phyloP scores from a whole-genome alignment of 768 basidiomycete species.

The Kwoniella mangroviensis region DNA sequence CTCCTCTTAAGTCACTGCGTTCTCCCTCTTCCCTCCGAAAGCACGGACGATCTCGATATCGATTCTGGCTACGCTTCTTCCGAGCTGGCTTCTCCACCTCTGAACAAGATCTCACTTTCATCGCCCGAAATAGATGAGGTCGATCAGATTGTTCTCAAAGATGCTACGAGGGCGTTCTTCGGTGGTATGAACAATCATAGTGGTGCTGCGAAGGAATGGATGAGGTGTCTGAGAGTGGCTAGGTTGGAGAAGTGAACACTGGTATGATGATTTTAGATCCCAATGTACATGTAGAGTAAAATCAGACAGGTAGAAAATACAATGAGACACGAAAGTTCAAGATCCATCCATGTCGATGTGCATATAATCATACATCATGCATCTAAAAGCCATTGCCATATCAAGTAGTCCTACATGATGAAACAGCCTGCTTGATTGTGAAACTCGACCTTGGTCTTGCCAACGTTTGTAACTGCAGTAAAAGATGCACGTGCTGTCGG shows the following conservation, averaged over 20 bases:
- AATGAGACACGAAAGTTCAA: not conserved
- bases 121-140: constrained; percentile 8
- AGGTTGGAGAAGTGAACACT: constrained; percentile 23
- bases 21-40: constrained; percentile 34
- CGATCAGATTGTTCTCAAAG: constrained; percentile 48
- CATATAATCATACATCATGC: too few species aligned
- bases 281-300: constrained; percentile 1
- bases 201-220: constrained; percentile 52
- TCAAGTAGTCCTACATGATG: too few species aligned
- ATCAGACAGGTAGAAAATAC: not conserved
- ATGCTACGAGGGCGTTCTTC: constrained; percentile 70
- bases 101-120: not conserved
- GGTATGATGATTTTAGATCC: not conserved
- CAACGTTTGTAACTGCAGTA: too few species aligned
- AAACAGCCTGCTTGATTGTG: too few species aligned
- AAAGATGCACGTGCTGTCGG: not conserved
- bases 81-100: constrained; percentile 6
- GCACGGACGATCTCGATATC: constrained; percentile 12
- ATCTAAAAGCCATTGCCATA: too few species aligned
- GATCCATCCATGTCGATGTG: too few species aligned
- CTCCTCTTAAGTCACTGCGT: constrained; percentile 65
- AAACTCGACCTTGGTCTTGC: too few species aligned
- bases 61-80: constrained; percentile 46
- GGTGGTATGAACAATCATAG: constrained; percentile 77
- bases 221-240: constrained; percentile 52